Evolutionary conservation across 768 basidiomycete genomes (phyloP).

Genomic region (Rhodosporidiobolus odoratus): DNA sequence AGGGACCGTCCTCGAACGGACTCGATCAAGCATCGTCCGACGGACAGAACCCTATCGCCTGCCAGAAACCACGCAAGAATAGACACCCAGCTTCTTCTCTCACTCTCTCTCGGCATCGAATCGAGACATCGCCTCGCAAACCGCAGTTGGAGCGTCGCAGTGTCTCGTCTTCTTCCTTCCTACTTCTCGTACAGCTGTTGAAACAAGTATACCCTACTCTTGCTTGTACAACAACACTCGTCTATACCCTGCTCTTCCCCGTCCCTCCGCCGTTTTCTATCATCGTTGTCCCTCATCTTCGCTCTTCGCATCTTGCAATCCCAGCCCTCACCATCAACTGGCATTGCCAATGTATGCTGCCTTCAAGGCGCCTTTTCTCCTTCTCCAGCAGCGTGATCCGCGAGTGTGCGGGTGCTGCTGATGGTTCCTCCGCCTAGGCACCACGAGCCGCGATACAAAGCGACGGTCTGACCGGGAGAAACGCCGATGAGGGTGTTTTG

Average conservation of each 20-base stretch:
- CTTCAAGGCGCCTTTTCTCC: not conserved
- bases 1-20: slow-evolving; percentile 30
- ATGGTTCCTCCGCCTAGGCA: slow-evolving; percentile 82
- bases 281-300: not conserved
- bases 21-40: not conserved
- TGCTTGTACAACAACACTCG: slow-evolving; percentile 23
- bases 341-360: not conserved
- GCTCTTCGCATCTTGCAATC: not conserved
- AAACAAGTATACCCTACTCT: not conserved
- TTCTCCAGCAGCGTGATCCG: not conserved
- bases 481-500: slow-evolving; percentile 62
- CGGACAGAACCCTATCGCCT: not conserved
- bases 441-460: slow-evolving; percentile 66
- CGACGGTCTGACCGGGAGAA: slow-evolving; percentile 73
- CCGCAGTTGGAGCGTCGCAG: no score
- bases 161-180: no score
- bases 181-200: not conserved
- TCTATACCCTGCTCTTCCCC: not conserved
- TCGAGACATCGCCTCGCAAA: no score
- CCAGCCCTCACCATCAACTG: not conserved
- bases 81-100: not conserved
- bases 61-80: not conserved
- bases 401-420: slow-evolving; percentile 18
- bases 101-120: not conserved
- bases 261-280: not conserved